phyloP scores from a whole-genome alignment of 1,284 basidiomycete species.

The Peniophora sp. region DNA sequence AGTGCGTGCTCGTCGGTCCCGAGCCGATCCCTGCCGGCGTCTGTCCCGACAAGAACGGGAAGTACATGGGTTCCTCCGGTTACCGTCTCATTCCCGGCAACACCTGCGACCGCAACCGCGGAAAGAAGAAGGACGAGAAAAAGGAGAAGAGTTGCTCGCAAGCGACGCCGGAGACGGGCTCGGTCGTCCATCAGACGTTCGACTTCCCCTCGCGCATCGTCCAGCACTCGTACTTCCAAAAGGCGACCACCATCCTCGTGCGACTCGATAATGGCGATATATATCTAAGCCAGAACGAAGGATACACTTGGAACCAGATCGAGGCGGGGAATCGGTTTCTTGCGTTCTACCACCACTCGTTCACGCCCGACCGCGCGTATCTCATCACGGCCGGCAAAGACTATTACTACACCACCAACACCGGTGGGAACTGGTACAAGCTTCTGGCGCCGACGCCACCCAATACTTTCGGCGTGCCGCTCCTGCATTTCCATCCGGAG shows the following conservation, averaged over 20 bases:
- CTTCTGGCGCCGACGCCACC: conserved; percentile 60
- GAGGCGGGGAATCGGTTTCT: conserved; percentile 58
- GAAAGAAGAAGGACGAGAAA: conserved; percentile 62
- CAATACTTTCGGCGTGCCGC: conserved; percentile 71
- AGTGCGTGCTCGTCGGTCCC: conserved; percentile 78
- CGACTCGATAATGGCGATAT: conserved; percentile 72
- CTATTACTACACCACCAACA: conserved; percentile 80
- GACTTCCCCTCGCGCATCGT: conserved; percentile 65
- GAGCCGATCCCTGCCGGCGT: conserved; percentile 79
- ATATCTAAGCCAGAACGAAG: conserved; percentile 94
- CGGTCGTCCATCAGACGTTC: conserved; percentile 63
- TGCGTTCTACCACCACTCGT: conserved; percentile 81
- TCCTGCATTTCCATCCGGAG: conserved; percentile 84
- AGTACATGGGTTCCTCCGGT: conserved; percentile 85
- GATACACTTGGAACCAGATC: conserved; percentile 81
- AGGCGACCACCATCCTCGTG: conserved; percentile 77
- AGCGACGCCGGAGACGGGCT: conserved; percentile 70
- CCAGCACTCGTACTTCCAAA: conserved; percentile 82
- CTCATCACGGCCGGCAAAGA: conserved; percentile 67
- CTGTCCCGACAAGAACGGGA: conserved; percentile 57
- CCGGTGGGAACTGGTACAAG: conserved; percentile 67
- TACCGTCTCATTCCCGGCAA: conserved; percentile 93
- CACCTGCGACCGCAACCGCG: conserved; percentile 58
- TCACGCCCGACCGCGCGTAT: conserved; percentile 78
- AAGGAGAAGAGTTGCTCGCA: conserved; percentile 70